Percentiles rank a stretch among this genome's conserved stretches.
Conservation (phyloP, 345 rosid genomes). For the Arabis alpina region DNA sequence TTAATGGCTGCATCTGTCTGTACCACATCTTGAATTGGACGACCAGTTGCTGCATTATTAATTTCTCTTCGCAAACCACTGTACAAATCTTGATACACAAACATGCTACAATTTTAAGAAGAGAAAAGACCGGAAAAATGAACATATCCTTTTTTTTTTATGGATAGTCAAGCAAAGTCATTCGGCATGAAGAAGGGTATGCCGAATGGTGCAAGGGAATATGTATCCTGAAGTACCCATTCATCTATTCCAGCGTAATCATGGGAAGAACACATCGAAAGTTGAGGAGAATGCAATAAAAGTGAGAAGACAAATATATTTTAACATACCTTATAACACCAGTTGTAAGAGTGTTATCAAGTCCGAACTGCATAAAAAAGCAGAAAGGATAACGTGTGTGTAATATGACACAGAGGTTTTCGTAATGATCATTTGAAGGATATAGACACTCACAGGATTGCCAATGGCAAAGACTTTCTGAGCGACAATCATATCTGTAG, state of each 20-base stretch:
- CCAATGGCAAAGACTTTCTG: slow-evolving; percentile 98
- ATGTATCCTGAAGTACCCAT: slow-evolving; percentile 2
- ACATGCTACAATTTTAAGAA: slow-evolving; percentile 6
- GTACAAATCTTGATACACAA: slow-evolving; percentile 35
- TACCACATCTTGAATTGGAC: slow-evolving; percentile 98
- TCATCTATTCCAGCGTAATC: not conserved
- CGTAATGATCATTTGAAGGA: not conserved
- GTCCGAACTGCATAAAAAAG: slow-evolving; percentile 74
- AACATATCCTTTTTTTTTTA: not conserved
- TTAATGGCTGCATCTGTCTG: slow-evolving; percentile 98
- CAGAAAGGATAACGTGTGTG: not conserved
- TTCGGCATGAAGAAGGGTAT: not conserved
- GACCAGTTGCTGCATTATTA: slow-evolving; percentile 97
- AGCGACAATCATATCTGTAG: slow-evolving; percentile 94
- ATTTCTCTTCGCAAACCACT: slow-evolving; percentile 96
- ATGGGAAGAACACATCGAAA: not conserved
- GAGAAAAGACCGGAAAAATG: not conserved
- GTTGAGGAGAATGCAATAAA: not conserved
- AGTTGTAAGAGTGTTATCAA: slow-evolving; percentile 94
- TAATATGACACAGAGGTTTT: not conserved
- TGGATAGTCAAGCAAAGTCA: not conserved
- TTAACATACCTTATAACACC: slow-evolving; percentile 82
- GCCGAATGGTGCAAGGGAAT: not conserved
- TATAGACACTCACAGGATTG: slow-evolving; percentile 80
- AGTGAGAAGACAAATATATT: not conserved